These are phyloP conservation scores for Moniliophthora roreri DNA, from an alignment of 1,284 basidiomycete species.

Conservation along the genomic window DNA sequence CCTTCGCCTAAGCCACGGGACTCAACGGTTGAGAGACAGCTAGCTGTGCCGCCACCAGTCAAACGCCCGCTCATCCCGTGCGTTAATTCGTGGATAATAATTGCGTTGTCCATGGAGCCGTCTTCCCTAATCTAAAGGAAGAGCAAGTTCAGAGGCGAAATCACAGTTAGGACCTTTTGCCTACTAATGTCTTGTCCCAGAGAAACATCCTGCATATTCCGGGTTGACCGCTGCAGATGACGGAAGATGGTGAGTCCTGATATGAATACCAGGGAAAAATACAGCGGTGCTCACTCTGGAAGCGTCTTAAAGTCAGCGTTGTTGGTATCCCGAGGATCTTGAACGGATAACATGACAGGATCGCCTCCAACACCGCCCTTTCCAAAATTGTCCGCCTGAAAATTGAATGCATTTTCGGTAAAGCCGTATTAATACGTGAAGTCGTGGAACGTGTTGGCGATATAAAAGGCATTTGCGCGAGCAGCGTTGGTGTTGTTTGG, in stretches of 20 bases:
- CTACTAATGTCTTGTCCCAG: conserved; percentile 29
- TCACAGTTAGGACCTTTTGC: too few species aligned
- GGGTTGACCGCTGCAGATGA: conserved; percentile 25
- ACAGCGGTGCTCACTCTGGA: conserved; percentile 30
- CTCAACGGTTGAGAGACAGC: conserved; percentile 49
- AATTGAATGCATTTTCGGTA: conserved; percentile 11
- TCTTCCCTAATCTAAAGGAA: conserved; percentile 9
- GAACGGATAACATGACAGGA: conserved; percentile 32
- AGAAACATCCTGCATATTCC: conserved; percentile 33
- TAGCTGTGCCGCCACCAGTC: conserved; percentile 44
- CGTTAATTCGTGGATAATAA: conserved; percentile 17
- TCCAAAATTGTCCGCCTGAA: conserved; percentile 9
- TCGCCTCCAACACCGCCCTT: conserved; percentile 18
- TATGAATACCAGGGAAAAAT: too few species aligned
- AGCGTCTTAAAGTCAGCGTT: conserved; percentile 45
- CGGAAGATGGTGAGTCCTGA: neutral
- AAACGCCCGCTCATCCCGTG: conserved; percentile 36
- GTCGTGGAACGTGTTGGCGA: neutral
- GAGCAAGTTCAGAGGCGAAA: too few species aligned
- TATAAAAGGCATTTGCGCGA: neutral
- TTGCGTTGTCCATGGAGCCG: neutral
- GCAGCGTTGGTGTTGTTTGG: neutral
- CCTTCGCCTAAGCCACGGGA: conserved; percentile 53
- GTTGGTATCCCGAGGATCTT: conserved; percentile 33
- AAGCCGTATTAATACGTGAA: neutral